Evolutionary conservation across 495 filamentous ascomycete species (phyloP).

Genomic region (Penicillium paradoxum): DNA sequence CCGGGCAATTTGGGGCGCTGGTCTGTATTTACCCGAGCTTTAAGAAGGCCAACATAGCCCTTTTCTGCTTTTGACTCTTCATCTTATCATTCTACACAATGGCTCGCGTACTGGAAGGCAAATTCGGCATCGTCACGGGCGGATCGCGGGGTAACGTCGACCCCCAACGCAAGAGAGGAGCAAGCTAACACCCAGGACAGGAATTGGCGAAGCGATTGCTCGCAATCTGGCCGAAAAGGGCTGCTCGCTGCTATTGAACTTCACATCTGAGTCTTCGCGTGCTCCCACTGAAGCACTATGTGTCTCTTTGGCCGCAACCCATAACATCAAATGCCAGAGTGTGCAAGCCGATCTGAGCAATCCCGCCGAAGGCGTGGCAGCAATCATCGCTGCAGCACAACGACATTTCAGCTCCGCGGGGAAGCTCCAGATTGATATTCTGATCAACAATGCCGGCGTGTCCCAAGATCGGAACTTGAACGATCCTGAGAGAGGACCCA

Average conservation of each 20-base stretch:
- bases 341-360: conserved; percentile 57
- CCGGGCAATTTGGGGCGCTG: conserved; percentile 18
- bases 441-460: conserved; percentile 85
- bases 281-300: conserved; percentile 41
- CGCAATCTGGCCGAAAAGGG: conserved; percentile 74
- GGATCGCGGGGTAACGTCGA: conserved; percentile 58
- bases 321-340: conserved; percentile 40
- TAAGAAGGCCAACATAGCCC: neutral
- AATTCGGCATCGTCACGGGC: conserved; percentile 74
- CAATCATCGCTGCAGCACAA: conserved; percentile 37
- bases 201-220: conserved; percentile 82
- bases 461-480: conserved; percentile 56
- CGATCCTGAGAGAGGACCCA: conserved; percentile 44
- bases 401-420: conserved; percentile 47
- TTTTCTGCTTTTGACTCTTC: neutral
- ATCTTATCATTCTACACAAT: conserved; percentile 14
- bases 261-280: conserved; percentile 57
- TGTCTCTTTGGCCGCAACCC: conserved; percentile 32
- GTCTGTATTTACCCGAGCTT: neutral
- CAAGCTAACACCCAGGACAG: conserved; percentile 36
- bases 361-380: conserved; percentile 29
- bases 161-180: conserved; percentile 1
- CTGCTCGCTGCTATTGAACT: conserved; percentile 63
- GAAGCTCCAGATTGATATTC: conserved; percentile 72
- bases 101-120: conserved; percentile 50